Conservation (phyloP, 2,329 filamentous ascomycete genomes). For the Trichoderma gracile region DNA sequence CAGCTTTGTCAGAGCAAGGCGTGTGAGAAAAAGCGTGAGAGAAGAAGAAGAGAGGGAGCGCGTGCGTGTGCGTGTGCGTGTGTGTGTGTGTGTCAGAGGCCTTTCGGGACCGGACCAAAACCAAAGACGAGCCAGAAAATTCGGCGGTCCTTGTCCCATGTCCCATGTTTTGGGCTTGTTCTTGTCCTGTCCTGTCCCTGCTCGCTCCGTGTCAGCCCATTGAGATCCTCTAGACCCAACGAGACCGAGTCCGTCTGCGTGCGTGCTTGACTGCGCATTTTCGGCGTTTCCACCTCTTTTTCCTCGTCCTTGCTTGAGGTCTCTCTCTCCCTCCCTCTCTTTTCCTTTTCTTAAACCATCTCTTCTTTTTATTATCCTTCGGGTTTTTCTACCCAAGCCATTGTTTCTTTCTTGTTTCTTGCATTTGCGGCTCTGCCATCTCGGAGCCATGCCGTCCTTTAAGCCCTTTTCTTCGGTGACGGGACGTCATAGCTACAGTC, state of each 20-base stretch:
- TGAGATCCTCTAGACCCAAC: constrained; percentile 17
- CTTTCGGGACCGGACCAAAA: not conserved
- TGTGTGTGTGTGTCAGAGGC: constrained; percentile 9
- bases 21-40: too few species aligned
- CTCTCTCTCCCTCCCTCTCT: not conserved
- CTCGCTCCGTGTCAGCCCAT: constrained; percentile 20
- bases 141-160: not conserved
- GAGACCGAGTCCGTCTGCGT: not conserved
- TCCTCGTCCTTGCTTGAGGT: not conserved
- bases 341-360: constrained; percentile 1
- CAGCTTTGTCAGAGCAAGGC: constrained; percentile 4
- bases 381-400: constrained; percentile 2
- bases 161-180: too few species aligned
- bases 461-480: constrained; percentile 57
- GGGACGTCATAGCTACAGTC: constrained; percentile 52
- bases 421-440: constrained; percentile 21
- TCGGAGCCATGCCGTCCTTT: constrained; percentile 52
- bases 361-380: not conserved
- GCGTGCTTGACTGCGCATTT: not conserved
- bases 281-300: constrained; percentile 12
- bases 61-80: not conserved
- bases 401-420: not conserved
- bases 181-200: too few species aligned
- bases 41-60: not conserved
- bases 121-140: constrained; percentile 1